Base-by-base conservation (phyloP, 2,329 filamentous ascomycete species). In the Cladophialophora bantiana region DNA sequence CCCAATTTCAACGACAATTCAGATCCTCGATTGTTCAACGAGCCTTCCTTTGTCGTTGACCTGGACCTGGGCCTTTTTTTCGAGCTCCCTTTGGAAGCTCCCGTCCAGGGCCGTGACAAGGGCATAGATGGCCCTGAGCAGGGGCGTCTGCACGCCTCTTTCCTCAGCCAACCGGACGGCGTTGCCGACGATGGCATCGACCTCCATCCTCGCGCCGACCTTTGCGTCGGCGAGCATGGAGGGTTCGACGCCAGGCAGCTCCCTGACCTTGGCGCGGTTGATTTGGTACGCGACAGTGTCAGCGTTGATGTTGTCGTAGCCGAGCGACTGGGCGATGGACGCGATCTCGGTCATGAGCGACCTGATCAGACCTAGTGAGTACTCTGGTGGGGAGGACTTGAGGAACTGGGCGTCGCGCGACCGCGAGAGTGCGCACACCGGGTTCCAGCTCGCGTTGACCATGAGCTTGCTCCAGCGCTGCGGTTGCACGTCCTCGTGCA, bases 361-460 rank as follows among this genome's bases (percentile, higher is more conserved):
- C 48, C 74, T 72, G 6, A 83, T 74, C 36, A 70, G 38, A 12
- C 59, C 54, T 10, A 58, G 32, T 2, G 82, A 73, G 13, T 74
- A 73, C 20, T 75, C 71, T 1, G 81, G 73, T 0, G 77, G 73
- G 0, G 77, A 75, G 0, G 80, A 84, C 0, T 74, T 79, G 10
- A 88, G 75, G 73, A 86, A 84, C 0, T 81, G 74, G 0, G 84
- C 81, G 20, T 86, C 86, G 64, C 85, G 82, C 50, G 81, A 80
- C 0, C 83, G 79, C 0, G 85, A 84, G 1, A 89, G 77, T 0
- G 86, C 86, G 50, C 85, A 87, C 40, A 88, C 79, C 0, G 86
- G 83, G 70, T 89, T 89, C 84, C 85, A 89, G 0, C 84, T 81
- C 1, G 83, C 86, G 72, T 89, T 89, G 75, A 86, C 79, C 0